Evolutionary conservation across 1,284 basidiomycete species (phyloP).

Genomic region (Mycena citricolor): DNA sequence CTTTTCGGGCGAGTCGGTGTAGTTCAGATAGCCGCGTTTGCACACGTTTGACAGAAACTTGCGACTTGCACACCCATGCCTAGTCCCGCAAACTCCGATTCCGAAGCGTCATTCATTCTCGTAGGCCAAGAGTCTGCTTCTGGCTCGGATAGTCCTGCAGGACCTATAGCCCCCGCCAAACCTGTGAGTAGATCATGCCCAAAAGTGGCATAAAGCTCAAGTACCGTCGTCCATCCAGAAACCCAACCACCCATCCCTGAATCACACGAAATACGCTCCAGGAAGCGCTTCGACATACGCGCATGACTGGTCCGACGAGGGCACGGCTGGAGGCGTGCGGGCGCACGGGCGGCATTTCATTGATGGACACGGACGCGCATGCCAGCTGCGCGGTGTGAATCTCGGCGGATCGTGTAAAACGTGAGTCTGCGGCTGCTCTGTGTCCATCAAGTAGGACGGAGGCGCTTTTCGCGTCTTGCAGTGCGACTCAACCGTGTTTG

Average conservation of each 20-base stretch:
- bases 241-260: conserved; percentile 48
- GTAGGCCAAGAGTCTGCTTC: background rate
- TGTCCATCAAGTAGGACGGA: background rate
- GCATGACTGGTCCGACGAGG: conserved; percentile 67
- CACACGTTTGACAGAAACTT: too few relatives aligned
- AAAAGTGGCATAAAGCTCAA: conserved; percentile 1
- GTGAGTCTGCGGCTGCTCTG: conserved; percentile 44
- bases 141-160: too few relatives aligned
- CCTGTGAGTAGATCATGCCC: conserved; percentile 2
- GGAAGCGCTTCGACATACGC: conserved; percentile 56
- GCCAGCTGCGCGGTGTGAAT: conserved; percentile 79
- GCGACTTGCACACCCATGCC: too few relatives aligned
- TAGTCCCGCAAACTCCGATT: too few relatives aligned
- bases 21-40: too few relatives aligned
- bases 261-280: conserved; percentile 41
- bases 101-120: conserved; percentile 2
- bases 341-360: conserved; percentile 74
- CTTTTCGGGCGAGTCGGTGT: too few relatives aligned
- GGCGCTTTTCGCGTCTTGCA: background rate
- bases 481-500: conserved; percentile 11
- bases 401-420: conserved; percentile 80
- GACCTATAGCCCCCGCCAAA: too few relatives aligned
- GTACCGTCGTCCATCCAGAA: conserved; percentile 6
- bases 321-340: conserved; percentile 58
- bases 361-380: conserved; percentile 75